These are phyloP conservation scores for Dactylellina sp. DNA, from an alignment of 2,329 filamentous ascomycete genomes.

Conservation along the genomic window DNA sequence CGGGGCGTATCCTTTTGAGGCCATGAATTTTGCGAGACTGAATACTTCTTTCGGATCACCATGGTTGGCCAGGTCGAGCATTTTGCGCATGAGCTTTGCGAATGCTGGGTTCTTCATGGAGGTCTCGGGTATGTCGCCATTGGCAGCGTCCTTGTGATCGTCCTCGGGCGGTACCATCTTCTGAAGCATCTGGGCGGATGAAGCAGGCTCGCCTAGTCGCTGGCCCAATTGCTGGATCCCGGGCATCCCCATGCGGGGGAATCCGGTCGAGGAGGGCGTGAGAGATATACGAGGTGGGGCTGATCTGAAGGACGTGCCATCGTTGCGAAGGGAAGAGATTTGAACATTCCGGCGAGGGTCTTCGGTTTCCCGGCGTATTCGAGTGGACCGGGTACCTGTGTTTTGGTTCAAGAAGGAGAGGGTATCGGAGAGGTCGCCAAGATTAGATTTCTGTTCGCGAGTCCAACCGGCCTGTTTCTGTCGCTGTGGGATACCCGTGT, in stretches of 20 bases:
- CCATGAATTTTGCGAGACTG: slow-evolving; percentile 55
- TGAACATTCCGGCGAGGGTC: slow-evolving; percentile 6
- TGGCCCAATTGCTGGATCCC: slow-evolving; percentile 3
- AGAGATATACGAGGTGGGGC: background rate
- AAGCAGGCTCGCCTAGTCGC: background rate
- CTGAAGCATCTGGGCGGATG: slow-evolving; percentile 7
- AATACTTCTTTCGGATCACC: slow-evolving; percentile 53
- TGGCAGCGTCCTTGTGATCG: slow-evolving; percentile 44
- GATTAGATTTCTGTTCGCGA: slow-evolving; percentile 4
- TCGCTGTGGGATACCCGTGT: slow-evolving; percentile 13
- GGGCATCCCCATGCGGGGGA: too few species aligned
- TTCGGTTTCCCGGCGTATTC: slow-evolving; percentile 6
- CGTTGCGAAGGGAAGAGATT: slow-evolving; percentile 31
- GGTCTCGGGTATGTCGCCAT: slow-evolving; percentile 37
- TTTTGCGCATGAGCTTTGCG: slow-evolving; percentile 30
- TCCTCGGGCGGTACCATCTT: slow-evolving; percentile 27
- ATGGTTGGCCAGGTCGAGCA: slow-evolving; percentile 42
- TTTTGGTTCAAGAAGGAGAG: slow-evolving; percentile 31
- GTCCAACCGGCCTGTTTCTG: slow-evolving; percentile 35
- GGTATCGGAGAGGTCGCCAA: slow-evolving; percentile 32
- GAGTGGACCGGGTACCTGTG: background rate
- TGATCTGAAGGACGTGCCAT: slow-evolving; percentile 23
- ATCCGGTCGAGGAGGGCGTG: too few species aligned
- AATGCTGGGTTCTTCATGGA: slow-evolving; percentile 34
- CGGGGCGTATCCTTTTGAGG: slow-evolving; percentile 51